phyloP scores from a whole-genome alignment of 2,329 filamentous ascomycete genomes.

The Trichophyton rubrum region DNA sequence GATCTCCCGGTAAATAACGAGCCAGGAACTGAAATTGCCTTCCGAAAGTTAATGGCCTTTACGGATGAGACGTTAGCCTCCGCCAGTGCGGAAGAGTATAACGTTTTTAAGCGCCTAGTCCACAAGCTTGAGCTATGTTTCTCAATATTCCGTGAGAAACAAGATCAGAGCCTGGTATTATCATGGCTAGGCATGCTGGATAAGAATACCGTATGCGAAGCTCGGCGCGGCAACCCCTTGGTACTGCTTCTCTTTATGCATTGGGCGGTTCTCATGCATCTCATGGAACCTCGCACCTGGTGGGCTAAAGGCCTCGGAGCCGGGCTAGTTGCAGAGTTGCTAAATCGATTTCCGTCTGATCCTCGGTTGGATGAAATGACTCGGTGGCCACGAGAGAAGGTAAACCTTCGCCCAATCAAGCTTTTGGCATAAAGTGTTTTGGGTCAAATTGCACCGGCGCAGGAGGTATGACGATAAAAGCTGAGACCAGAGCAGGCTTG shows the following conservation, averaged over 20 bases:
- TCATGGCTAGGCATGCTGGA: conserved; percentile 21
- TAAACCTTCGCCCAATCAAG: neutral
- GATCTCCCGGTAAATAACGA: conserved; percentile 18
- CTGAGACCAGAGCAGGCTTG: neutral
- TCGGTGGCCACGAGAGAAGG: conserved; percentile 8
- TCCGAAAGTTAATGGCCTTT: conserved; percentile 19
- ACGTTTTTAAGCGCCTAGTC: conserved; percentile 20
- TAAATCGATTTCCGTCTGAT: neutral
- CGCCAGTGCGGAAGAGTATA: conserved; percentile 20
- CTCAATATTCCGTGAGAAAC: conserved; percentile 15
- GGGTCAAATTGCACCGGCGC: no score
- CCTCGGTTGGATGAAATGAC: conserved; percentile 6
- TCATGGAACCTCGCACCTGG: conserved; percentile 13
- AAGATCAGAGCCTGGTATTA: conserved; percentile 22
- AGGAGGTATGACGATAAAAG: neutral
- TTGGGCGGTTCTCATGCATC: conserved; percentile 16
- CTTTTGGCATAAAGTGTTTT: neutral
- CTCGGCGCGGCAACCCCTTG: conserved; percentile 11
- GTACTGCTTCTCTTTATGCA: conserved; percentile 16
- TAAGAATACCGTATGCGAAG: conserved; percentile 12
- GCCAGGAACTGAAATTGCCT: conserved; percentile 17
- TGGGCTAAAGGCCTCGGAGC: conserved; percentile 15
- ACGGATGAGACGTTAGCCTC: conserved; percentile 20
- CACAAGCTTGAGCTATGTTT: conserved; percentile 18
- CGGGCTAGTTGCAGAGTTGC: conserved; percentile 11